Conservation (phyloP, 1,284 basidiomycete species). For the Microbotryomycetes sp. region DNA sequence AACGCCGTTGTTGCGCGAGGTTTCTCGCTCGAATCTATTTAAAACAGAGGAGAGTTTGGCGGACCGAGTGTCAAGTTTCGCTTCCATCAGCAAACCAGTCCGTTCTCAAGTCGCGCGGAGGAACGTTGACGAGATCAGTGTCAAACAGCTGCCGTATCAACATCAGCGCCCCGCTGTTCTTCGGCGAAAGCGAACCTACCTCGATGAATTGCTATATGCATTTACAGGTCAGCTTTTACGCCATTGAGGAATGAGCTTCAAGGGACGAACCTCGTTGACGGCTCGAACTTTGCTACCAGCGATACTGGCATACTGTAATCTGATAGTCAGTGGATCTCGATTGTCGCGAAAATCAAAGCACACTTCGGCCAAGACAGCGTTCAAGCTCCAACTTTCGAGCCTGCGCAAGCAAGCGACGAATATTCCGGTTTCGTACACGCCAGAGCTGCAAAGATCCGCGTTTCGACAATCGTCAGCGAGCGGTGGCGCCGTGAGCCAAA, state of each 20-base stretch:
- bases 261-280: constrained; percentile 1
- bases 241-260: not conserved
- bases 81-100: not conserved
- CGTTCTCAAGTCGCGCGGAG: not conserved
- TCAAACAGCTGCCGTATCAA: constrained; percentile 4
- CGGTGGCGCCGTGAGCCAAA: not conserved
- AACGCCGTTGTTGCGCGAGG: no score
- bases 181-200: not conserved
- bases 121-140: constrained; percentile 6
- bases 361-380: constrained; percentile 49
- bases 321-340: not conserved
- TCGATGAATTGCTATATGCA: constrained; percentile 9
- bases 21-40: no score
- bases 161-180: no score
- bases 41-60: no score
- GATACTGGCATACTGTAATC: constrained; percentile 2
- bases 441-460: not conserved
- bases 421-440: constrained; percentile 43
- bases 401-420: constrained; percentile 49
- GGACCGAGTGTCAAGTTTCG: not conserved
- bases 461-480: not conserved
- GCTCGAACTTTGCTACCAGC: constrained; percentile 1
- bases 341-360: not conserved
- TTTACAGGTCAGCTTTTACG: not conserved
- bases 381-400: constrained; percentile 50